These are phyloP conservation scores for Pichia pseudocactophila DNA, from an alignment of 805 yeast genomes.

Conservation along the genomic window DNA sequence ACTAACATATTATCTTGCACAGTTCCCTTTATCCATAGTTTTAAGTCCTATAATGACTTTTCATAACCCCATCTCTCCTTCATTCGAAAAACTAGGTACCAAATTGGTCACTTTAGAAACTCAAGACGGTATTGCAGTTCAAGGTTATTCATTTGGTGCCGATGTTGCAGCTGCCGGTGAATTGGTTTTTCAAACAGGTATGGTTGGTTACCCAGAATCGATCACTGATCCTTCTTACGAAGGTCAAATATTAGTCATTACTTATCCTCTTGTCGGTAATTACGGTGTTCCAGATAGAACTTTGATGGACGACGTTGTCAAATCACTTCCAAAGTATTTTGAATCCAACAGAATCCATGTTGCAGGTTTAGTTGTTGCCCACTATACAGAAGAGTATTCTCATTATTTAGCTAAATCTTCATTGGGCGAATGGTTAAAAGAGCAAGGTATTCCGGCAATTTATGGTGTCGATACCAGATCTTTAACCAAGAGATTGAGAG, in stretches of 20 bases:
- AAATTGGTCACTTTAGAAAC: constrained; percentile 81
- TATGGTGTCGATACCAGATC: constrained; percentile 97
- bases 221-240: constrained; percentile 97
- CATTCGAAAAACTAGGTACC: constrained; percentile 76
- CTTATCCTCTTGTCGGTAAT: constrained; percentile 95
- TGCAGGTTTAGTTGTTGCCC: constrained; percentile 95
- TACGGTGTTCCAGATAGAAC: constrained; percentile 96
- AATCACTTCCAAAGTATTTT: constrained; percentile 79
- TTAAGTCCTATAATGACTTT: constrained; percentile 24
- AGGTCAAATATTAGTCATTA: constrained; percentile 94
- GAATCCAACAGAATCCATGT: constrained; percentile 90
- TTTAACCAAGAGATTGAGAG: constrained; percentile 87
- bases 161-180: constrained; percentile 87
- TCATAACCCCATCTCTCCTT: constrained; percentile 82
- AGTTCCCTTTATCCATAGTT: not conserved
- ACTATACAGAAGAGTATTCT: constrained; percentile 92
- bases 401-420: constrained; percentile 91
- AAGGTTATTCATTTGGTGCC: constrained; percentile 97
- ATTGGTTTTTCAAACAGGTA: constrained; percentile 97
- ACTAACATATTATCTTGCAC: not conserved
- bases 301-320: constrained; percentile 62
- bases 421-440: constrained; percentile 87
- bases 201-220: constrained; percentile 99
- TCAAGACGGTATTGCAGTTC: constrained; percentile 75
- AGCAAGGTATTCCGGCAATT: constrained; percentile 87